Percentiles rank a stretch among this genome's conserved stretches.
Evolutionary conservation across 2,329 filamentous ascomycete species (phyloP).

Genomic region (Trichoderma afroharzianum): DNA sequence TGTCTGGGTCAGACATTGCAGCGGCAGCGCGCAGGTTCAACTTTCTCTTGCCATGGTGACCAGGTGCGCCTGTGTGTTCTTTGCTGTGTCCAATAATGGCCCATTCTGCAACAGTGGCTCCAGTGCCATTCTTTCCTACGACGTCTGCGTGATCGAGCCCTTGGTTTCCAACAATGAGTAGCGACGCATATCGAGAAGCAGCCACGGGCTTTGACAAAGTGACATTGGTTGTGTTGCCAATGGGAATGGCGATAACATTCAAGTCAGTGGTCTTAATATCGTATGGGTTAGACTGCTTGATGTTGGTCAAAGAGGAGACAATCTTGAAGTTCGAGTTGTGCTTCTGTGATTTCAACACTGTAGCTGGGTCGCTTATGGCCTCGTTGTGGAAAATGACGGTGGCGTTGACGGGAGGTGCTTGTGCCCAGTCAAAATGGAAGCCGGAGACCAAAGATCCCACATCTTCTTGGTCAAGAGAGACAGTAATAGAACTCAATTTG

Average conservation of each 20-base stretch:
- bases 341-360: background rate
- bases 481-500: constrained; percentile 20
- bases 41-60: background rate
- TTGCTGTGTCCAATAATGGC: constrained; percentile 18
- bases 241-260: constrained; percentile 17
- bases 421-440: constrained; percentile 24
- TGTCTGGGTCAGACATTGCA: background rate
- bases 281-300: constrained; percentile 20
- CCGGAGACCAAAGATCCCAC: constrained; percentile 17
- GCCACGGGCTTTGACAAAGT: constrained; percentile 17
- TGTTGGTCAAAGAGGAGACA: constrained; percentile 5
- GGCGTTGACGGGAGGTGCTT: constrained; percentile 22
- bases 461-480: constrained; percentile 16
- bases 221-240: constrained; percentile 22
- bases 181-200: constrained; percentile 20
- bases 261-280: background rate
- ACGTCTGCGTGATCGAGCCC: constrained; percentile 15
- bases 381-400: constrained; percentile 24
- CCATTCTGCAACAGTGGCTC: constrained; percentile 23
- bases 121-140: constrained; percentile 19
- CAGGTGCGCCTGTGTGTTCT: background rate
- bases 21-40: background rate
- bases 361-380: background rate
- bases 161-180: constrained; percentile 22
- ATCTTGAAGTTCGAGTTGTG: constrained; percentile 10